A percentile compares a stretch with the other conserved stretches of the same genome.
Conservation (phyloP, 2,329 filamentous ascomycete species). For the Didymella pomorum region DNA sequence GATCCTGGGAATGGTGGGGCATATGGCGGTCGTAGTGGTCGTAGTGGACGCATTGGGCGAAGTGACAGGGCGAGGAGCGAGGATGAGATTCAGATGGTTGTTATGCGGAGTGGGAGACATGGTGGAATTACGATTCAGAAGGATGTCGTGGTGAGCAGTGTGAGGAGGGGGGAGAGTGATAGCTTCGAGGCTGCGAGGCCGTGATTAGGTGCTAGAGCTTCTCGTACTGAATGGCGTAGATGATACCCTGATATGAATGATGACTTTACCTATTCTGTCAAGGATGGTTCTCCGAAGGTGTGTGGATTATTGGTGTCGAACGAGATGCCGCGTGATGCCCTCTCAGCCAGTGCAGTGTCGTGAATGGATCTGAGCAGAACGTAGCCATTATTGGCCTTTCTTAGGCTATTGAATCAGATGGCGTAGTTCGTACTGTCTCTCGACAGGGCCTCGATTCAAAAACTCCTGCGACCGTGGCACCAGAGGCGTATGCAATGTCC, state of each 20-base stretch:
- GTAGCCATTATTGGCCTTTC: no score
- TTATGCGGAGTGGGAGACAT: conserved; percentile 16
- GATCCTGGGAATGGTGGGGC: neutral
- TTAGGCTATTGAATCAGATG: neutral
- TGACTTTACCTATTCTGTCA: neutral
- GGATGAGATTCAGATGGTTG: conserved; percentile 19
- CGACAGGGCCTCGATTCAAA: neutral
- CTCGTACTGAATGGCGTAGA: neutral
- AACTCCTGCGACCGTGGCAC: neutral
- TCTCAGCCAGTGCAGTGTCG: neutral
- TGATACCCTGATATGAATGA: neutral
- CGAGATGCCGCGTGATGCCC: neutral
- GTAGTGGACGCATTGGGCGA: no score
- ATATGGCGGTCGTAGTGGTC: no score
- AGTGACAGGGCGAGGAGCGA: conserved; percentile 1
- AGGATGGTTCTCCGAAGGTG: neutral
- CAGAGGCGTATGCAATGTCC: neutral
- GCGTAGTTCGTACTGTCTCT: neutral
- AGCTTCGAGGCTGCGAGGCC: conserved; percentile 18
- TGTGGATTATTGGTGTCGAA: neutral
- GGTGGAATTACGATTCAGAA: conserved; percentile 21
- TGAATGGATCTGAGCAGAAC: no score
- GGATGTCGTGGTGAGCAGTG: conserved; percentile 17
- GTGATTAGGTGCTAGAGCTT: neutral
- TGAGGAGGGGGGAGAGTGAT: conserved; percentile 3